phyloP scores from a whole-genome alignment of 2,329 filamentous ascomycete species.

The Aureobasidium sp. region DNA sequence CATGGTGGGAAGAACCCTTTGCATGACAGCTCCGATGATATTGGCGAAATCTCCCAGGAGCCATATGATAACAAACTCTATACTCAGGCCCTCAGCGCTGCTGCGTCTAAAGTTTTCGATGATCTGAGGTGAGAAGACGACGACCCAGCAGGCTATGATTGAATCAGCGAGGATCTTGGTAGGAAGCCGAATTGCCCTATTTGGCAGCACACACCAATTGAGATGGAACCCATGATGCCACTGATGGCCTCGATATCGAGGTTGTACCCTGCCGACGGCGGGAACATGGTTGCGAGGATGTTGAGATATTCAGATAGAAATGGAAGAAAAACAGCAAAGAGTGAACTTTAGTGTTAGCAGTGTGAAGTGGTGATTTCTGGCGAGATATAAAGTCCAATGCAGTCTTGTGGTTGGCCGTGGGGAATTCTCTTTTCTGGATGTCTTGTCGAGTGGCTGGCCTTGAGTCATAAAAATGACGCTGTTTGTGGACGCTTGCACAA shows the following conservation, averaged over 20 bases:
- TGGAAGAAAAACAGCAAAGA: background rate
- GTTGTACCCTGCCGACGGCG: conserved; percentile 48
- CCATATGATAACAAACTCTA: conserved; percentile 92
- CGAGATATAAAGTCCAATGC: background rate
- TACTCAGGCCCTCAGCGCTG: conserved; percentile 78
- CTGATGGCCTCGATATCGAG: conserved; percentile 85
- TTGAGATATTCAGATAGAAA: background rate
- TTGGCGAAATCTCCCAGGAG: conserved; percentile 93
- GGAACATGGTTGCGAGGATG: conserved; percentile 36
- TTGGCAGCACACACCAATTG: conserved; percentile 44
- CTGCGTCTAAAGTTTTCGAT: conserved; percentile 83
- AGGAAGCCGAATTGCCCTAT: background rate
- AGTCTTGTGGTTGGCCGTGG: conserved; percentile 4
- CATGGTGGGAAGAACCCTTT: conserved; percentile 92
- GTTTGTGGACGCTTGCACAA: conserved; percentile 1
- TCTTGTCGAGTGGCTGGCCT: background rate
- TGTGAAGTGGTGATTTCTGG: background rate
- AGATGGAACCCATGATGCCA: conserved; percentile 89
- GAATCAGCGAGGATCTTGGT: background rate
- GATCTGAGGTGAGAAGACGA: conserved; percentile 95
- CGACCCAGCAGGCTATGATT: conserved; percentile 75
- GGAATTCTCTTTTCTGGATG: conserved; percentile 2
- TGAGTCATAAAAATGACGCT: conserved; percentile 2
- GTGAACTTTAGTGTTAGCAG: background rate
- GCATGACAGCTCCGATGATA: conserved; percentile 81